Evolutionary conservation across 805 yeast species (phyloP).

Genomic region (Soucietia sequanensis): DNA sequence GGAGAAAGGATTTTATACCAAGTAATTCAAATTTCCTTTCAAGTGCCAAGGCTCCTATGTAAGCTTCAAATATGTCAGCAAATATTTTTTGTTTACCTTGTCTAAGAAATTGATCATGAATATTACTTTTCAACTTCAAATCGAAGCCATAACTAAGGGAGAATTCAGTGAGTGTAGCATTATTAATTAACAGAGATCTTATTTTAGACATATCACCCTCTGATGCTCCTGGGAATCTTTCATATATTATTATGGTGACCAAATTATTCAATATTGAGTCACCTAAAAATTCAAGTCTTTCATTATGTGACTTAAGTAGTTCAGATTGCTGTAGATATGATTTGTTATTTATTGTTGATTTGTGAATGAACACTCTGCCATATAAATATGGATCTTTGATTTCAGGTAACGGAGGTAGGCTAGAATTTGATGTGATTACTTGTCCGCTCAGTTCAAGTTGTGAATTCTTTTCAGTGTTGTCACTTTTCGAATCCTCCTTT

Average conservation of each 20-base stretch:
- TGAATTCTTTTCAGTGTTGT: too few species aligned
- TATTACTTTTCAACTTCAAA: constrained; percentile 49
- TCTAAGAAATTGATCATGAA: constrained; percentile 43
- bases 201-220: constrained; percentile 81
- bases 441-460: too few species aligned
- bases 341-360: constrained; percentile 63
- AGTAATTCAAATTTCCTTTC: constrained; percentile 52
- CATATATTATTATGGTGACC: constrained; percentile 67
- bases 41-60: constrained; percentile 76
- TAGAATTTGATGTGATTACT: not conserved
- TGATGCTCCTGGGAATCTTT: constrained; percentile 61
- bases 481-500: not conserved
- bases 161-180: constrained; percentile 69
- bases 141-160: constrained; percentile 67
- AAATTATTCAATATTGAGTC: constrained; percentile 77
- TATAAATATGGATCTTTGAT: constrained; percentile 58
- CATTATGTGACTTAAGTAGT: constrained; percentile 67
- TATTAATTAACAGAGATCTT: constrained; percentile 70
- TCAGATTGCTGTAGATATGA: constrained; percentile 57
- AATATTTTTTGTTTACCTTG: constrained; percentile 65
- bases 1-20: constrained; percentile 57
- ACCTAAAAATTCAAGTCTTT: constrained; percentile 86
- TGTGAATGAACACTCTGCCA: constrained; percentile 78
- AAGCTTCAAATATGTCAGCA: constrained; percentile 94
- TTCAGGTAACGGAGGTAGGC: constrained; percentile 62